Evolutionary conservation across 768 basidiomycete species (phyloP), one percentile per base, ranked within the genome.

Genomic region (Clavulina sp.): DNA sequence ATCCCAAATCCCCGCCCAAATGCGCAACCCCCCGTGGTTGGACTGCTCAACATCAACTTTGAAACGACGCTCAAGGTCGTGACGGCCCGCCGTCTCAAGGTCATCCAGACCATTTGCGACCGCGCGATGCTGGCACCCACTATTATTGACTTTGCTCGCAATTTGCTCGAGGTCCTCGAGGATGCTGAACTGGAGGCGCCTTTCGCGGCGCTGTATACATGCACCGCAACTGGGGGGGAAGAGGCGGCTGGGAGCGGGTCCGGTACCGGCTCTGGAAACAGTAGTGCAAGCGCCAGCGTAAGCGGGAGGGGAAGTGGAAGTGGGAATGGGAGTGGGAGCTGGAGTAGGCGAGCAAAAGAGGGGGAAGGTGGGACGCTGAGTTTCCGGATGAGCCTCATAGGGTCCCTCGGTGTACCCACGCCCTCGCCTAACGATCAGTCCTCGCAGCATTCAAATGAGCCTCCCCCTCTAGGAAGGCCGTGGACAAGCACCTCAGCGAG

Each of bases 21-120:
- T n/a, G n/a, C n/a, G n/a, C n/a, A n/a, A n/a, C n/a, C n/a, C n/a
- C n/a, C n/a, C 3, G 36, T 60, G 21, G 60, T 41, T 24, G 60
- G 60, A 9, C 46, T 58, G 2, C 47, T 59, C 23, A 61, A 61
- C 32, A 49, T 41, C 4, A 58, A 50, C 9, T 40, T 38, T 32
- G 60, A 61, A 48, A 60, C 60, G 5, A 60, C 60, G 3, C 40
- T 51, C 29, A 60, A 60, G 49, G 57, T 60, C 18, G 34, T 61
- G 4, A 54, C 60, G 29, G 60, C 56, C 30, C 55, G 60, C 4
- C 46, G 60, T 29, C 28, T 60, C 30, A 44, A 54, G 16, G 50
- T 52, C 4, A 49, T 61, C 18, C 56, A 58, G 4, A 34, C 49
- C 31, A 29, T 61, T 9, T 56, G 57, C 28, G 56, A 58, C 13